These are phyloP conservation scores for Hysterangium stoloniferum DNA, from an alignment of 768 basidiomycete genomes.

Conservation along the genomic window DNA sequence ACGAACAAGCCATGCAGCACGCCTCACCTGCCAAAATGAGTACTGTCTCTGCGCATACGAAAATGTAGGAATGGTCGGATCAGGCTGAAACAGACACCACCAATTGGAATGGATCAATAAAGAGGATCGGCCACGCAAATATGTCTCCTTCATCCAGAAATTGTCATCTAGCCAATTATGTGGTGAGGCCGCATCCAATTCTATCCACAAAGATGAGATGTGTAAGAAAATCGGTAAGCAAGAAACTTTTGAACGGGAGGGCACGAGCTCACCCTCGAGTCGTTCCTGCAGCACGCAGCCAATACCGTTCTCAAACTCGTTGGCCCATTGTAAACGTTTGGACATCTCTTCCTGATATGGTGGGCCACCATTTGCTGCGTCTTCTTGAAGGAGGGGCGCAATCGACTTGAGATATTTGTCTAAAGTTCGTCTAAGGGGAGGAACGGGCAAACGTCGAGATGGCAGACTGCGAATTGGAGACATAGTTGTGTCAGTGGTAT, in stretches of 20 bases:
- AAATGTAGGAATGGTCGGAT: conserved; percentile 47
- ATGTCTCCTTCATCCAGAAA: conserved; percentile 83
- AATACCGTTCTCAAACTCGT: conserved; percentile 64
- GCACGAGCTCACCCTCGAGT: conserved; percentile 48
- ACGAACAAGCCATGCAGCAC: conserved; percentile 75
- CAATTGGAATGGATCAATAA: conserved; percentile 89
- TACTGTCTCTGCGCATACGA: conserved; percentile 19
- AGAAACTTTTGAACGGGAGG: conserved; percentile 13
- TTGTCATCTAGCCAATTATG: conserved; percentile 94
- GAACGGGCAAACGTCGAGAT: conserved; percentile 75
- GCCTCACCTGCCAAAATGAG: conserved; percentile 77
- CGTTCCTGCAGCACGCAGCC: conserved; percentile 66
- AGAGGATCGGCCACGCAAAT: conserved; percentile 82
- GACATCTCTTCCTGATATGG: conserved; percentile 45
- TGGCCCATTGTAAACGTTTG: conserved; percentile 49
- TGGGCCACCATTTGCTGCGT: conserved; percentile 49
- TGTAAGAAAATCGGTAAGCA: conserved; percentile 3
- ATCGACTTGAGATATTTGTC: conserved; percentile 73
- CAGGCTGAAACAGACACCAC: conserved; percentile 86
- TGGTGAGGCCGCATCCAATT: conserved; percentile 75
- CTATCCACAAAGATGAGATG: conserved; percentile 29
- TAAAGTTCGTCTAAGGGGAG: conserved; percentile 66
- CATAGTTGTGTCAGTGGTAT: no score
- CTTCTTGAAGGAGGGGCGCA: conserved; percentile 71
- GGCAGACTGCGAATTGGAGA: no score